Evolutionary conservation across 31 red algal genomes (phyloP), one percentile per base, ranked within the genome.

Genomic region (Porphyra umbilicalis): DNA sequence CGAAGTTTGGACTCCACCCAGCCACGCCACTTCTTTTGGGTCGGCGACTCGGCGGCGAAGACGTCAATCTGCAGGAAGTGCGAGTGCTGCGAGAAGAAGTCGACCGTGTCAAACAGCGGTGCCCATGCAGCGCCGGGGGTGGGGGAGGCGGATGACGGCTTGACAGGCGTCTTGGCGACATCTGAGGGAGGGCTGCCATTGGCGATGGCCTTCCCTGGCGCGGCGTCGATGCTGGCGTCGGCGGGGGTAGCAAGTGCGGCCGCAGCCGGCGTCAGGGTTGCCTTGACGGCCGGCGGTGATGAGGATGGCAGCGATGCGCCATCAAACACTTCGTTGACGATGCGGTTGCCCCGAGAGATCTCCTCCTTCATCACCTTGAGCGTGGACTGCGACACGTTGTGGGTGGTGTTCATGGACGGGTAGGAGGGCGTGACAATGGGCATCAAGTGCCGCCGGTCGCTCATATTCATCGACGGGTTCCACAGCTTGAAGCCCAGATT

Each of bases 321-420:
- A 29, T 71, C 57, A 71, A 71, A 71, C 13, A 71, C 25, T 9
- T 35, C 39, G 46, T 93, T 82, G 78, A 88, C 76, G 30, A 98
- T 87, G 29, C 34, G 35, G 10, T 92, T 75, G 33, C 92, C 96
- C 7, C 92, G 89, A 15, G 82, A 42, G 57, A 98, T 95, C 86
- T 98, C 96, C 39, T 86, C 90, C 79, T 89, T 90, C 85, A 98
- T 98, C n/a, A 88, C 90, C 32, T 82, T 83, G 31, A 98, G 87
- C 6, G 96, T 98, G 36, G 85, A 89, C 2, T 85, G 90, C 34
- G 92, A 93, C 36, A 98, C 96, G 80, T 98, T 98, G 86, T 98
- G 92, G 9, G 96, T 98, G 32, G 92, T 93, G 83, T 98, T 98
- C 96, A 98, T 98, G 80, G 88, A 93, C 32, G 96, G 96, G 78